Evolutionary conservation across 805 yeast species (phyloP), one percentile per base, ranked within the genome.

Genomic region (Candida tammaniensis): DNA sequence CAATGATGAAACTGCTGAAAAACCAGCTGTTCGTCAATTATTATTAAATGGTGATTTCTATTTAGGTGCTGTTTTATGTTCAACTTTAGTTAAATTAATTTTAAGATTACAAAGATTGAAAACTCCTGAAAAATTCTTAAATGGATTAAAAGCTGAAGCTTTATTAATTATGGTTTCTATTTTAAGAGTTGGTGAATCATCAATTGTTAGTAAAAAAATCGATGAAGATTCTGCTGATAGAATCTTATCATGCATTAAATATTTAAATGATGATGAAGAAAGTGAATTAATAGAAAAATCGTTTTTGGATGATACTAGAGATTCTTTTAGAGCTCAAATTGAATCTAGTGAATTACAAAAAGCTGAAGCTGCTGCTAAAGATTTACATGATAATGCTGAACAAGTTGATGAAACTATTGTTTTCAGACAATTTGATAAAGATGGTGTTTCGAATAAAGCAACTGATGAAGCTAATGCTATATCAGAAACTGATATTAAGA

Each of bases 201-300:
- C 73, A 12, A 67, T 72, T 37, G 91, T 78, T 16, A 71, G 78
- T 43, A 80, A 82, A 54, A 77, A 78, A 50, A 88, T 91, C 43
- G 97, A 93, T 55, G 98, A 93, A 64, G 99, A 94, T 63, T 86
- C 97, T 2, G 78, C 84, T n/a, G 98, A 93, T 64, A 79, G 98
- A 66, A 82, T 93, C 37, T 68, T 88, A 59, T 72, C 91, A n/a
- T 89, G 91, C 55, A 77, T 93, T 49, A 80, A 85, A 48, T 78
- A 84, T 39, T 72, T 94, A 48, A 72, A 82, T 35, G 91, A 83
- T 42, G 81, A 79, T 24, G 70, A 76, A 38, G 72, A 73, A 27
- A 55, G 61, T 18, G 68, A 70, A 33, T 58, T 67, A 33, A 76
- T 76, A 39, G 80, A 82, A 43, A 44, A 68, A 31, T 88, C 93